These are phyloP conservation scores for Metschnikowia bowlesiae DNA, from an alignment of 805 yeast species.

Conservation along the genomic window DNA sequence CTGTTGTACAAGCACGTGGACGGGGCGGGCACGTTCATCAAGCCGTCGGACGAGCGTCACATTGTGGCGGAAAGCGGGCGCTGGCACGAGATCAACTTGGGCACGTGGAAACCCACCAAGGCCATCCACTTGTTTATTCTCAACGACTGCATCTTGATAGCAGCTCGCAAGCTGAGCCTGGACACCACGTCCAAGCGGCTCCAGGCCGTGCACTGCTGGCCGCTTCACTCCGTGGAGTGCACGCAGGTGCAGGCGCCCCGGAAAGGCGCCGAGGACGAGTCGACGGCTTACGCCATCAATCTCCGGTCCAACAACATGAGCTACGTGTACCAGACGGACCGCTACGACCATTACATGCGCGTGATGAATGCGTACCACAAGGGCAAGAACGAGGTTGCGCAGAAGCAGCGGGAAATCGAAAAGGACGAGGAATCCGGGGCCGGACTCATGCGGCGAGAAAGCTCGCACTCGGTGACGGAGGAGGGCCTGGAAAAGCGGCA, in stretches of 20 bases:
- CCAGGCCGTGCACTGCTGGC: constrained; percentile 77
- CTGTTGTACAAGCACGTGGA: constrained; percentile 77
- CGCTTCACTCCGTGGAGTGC: constrained; percentile 56
- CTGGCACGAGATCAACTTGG: constrained; percentile 83
- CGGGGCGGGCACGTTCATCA: constrained; percentile 79
- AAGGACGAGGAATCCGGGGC: constrained; percentile 9
- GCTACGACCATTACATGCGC: constrained; percentile 51
- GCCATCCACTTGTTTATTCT: constrained; percentile 72
- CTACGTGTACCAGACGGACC: constrained; percentile 58
- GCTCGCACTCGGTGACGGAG: constrained; percentile 17
- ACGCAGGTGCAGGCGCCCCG: constrained; percentile 32
- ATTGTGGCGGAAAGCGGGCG: constrained; percentile 72
- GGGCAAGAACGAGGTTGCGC: constrained; percentile 52
- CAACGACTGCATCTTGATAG: constrained; percentile 73
- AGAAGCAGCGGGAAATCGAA: constrained; percentile 26
- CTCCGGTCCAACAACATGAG: constrained; percentile 45
- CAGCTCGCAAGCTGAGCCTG: constrained; percentile 47
- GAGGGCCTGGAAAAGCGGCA: constrained; percentile 34
- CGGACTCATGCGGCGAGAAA: constrained; percentile 11
- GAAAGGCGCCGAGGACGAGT: constrained; percentile 18
- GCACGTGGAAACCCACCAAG: constrained; percentile 76
- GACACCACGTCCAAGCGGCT: constrained; percentile 35
- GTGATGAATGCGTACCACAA: constrained; percentile 53
- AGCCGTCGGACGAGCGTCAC: constrained; percentile 75
- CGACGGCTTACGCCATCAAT: constrained; percentile 38